Base-by-base conservation (phyloP, 306 rosid species). In the Dryas drummondii region DNA sequence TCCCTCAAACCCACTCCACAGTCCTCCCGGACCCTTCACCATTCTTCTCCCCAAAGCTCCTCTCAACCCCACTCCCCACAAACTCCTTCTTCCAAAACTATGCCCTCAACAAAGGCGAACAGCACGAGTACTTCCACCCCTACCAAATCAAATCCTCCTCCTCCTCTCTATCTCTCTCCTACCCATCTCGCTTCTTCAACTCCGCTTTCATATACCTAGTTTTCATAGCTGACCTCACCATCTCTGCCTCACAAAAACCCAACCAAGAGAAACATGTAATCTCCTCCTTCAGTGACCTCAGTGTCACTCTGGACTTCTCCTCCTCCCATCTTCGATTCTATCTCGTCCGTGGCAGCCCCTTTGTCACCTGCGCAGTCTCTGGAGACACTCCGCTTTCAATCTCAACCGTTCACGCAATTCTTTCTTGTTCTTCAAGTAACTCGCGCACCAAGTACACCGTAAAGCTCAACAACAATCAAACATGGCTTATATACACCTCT, bases 21-120 rank as follows among this genome's bases (percentile, higher is more conserved):
- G 85, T 90, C 1, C 91, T 94, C 27, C 97, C 98, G 27, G 96
- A 91, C n/a, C 98, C 98, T n/a, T 90, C 97, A 5, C 77, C 52
- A 1, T 88, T 90, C 88, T 91, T 89, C 88, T 78, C 90, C 26
- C 86, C 76, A 37, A 80, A 72, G 48, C 91, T 94, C 46, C 80
- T 90, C 63, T 79, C 89, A 12, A 48, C 70, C 55, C 94, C 98
- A 0, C 94, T 91, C 12, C 97, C 98, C 7, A 94, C 98, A 0
- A 91, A 91, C 83, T 91, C 97, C 12, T 94, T 94, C 87, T 94
- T 90, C 84, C 98, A 94, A 75, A 94, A 94, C 82, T 88, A 80
- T 59, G 87, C 79, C 26, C 90, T 91, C 0, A 90, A 90, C 56
- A 88, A 88, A 64, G 98, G 93, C 8, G 96, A 94, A n/a, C 96